These are phyloP conservation scores for Phaeophleospora eucalypticola DNA, from an alignment of 2,329 filamentous ascomycete species.

Conservation along the genomic window DNA sequence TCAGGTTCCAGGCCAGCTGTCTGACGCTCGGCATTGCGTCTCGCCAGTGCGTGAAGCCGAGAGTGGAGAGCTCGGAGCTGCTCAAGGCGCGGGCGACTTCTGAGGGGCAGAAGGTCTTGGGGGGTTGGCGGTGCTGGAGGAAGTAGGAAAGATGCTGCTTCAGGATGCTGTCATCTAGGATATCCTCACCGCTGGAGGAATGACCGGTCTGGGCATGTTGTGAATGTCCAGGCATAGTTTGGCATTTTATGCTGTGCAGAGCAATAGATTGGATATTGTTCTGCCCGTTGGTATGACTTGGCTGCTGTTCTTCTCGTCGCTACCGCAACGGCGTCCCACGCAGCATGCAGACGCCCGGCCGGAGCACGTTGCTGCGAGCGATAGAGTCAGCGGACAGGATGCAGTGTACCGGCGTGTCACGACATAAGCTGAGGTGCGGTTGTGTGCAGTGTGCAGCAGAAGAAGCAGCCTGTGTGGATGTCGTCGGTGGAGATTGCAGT, in stretches of 20 bases:
- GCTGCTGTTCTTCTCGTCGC: no score
- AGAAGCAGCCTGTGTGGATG: no score
- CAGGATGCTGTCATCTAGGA: constrained; percentile 11
- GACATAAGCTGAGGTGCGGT: no score
- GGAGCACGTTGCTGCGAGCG: no score
- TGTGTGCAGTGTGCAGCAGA: no score
- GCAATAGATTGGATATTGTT: no score
- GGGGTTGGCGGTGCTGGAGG: constrained; percentile 30
- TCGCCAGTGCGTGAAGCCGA: constrained; percentile 40
- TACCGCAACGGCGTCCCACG: no score
- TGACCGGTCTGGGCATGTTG: no score
- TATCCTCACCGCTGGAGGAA: constrained; percentile 9
- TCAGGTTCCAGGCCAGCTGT: constrained; percentile 40
- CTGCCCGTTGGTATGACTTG: no score
- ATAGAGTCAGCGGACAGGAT: no score
- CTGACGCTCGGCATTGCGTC: constrained; percentile 46
- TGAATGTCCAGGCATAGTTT: not conserved
- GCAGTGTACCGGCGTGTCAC: no score
- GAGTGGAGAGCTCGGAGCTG: constrained; percentile 34
- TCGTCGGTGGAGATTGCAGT: no score
- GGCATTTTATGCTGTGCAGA: not conserved
- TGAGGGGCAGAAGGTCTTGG: constrained; percentile 53
- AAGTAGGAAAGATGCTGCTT: constrained; percentile 22
- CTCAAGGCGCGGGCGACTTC: constrained; percentile 48
- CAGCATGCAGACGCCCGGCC: not conserved